Evolutionary conservation across 768 basidiomycete genomes (phyloP), one percentile per base, ranked within the genome.

Genomic region (Nidularia pulvinata): DNA sequence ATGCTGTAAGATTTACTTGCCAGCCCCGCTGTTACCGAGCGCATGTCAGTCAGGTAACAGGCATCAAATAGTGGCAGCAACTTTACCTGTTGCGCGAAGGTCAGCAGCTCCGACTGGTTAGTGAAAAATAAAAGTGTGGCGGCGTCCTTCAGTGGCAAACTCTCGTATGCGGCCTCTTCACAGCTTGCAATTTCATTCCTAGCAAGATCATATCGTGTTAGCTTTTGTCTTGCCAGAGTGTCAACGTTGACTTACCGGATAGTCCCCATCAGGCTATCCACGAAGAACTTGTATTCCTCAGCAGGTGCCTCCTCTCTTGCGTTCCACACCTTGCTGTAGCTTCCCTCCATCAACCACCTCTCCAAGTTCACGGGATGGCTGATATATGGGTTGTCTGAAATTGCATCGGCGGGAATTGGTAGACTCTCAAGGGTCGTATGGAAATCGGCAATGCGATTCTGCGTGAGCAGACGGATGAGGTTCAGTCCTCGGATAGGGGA

Each of bases 151-250:
- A 98, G 66, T 0, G 95, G 95, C 37, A 99, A 76, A 55, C 89
- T 93, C 58, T 91, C 86, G 58, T 99, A 99, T 4, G 96, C 95
- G 14, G 88, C 79, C 69, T 98, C 95, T 69, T 97, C 93, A 62
- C 95, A 98, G 61, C 92, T 91, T 11, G 96, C 96, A 61, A 99
- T 99, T 75, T 99, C 96, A 63, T 91, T 93, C 61, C 96, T 98
- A 37, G 10, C 19, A 19, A 19, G 35, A 1, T 7, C 33, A 33
- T 25, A n/a, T 54, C 16, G 48, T 30, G 50, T n/a, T 44, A 47
- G 22, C 16, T 37, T 10, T 9, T 19, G n/a, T 13, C 19, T 7
- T 5, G 49, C 11, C 48, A 48, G 16, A 33, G 36, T 45, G 22
- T 36, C 32, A 50, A 48, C 48, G 32, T 2, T 16, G 13, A 68